A percentile compares a stretch with the other conserved stretches of the same genome.
phyloP scores from a whole-genome alignment of 805 yeast species.

The Kuraishia floccosa region DNA sequence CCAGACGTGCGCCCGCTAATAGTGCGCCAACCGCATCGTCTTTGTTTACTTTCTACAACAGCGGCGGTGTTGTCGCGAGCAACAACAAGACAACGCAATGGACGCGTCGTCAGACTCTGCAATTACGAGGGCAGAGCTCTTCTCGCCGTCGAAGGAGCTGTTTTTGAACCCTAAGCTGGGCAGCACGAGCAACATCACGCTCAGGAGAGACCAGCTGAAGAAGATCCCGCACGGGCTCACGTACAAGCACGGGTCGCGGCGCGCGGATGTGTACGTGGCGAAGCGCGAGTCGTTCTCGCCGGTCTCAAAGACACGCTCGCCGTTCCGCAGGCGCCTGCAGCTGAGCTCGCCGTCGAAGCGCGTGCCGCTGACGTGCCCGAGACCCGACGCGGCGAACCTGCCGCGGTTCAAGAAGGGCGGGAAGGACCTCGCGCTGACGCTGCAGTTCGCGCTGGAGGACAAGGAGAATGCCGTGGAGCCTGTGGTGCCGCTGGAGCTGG shows the following conservation, averaged over 20 bases:
- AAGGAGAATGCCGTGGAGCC: not conserved
- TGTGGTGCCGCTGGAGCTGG: not conserved
- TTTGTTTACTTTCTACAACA: no score
- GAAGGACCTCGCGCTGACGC: not conserved
- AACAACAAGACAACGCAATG: no score
- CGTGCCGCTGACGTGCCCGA: constrained; percentile 19
- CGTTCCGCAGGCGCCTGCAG: constrained; percentile 1
- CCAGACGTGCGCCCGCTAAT: no score
- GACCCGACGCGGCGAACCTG: constrained; percentile 8
- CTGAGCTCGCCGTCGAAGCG: constrained; percentile 6
- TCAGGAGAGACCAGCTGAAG: constrained; percentile 4
- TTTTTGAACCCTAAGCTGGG: not conserved
- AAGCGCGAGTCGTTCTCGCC: constrained; percentile 3
- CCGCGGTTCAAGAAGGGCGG: not conserved
- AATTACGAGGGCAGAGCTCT: constrained; percentile 1
- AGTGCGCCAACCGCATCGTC: no score
- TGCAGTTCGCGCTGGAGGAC: not conserved
- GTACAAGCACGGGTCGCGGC: constrained; percentile 21
- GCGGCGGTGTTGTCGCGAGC: no score
- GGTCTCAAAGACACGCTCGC: not conserved
- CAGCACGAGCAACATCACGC: constrained; percentile 1
- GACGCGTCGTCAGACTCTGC: constrained; percentile 1
- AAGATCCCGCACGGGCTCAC: constrained; percentile 36
- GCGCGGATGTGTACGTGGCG: constrained; percentile 1
- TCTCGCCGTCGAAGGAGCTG: constrained; percentile 2